These are phyloP conservation scores for Hypholoma sublateritium DNA, from an alignment of 768 basidiomycete genomes.

Conservation along the genomic window DNA sequence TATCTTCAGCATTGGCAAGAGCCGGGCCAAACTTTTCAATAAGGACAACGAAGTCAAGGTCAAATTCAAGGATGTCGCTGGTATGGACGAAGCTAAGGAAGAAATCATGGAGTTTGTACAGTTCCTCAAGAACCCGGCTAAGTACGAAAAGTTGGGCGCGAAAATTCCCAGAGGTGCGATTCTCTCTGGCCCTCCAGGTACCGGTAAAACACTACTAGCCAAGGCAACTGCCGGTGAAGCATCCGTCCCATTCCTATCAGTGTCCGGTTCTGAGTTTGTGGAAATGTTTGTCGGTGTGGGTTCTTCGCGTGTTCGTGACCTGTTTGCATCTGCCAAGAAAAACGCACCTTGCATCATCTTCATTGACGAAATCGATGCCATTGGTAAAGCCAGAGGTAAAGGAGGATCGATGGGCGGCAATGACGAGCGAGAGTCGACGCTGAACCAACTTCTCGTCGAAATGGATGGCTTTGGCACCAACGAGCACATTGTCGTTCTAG, in stretches of 20 bases:
- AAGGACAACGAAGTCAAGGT: conserved; percentile 93
- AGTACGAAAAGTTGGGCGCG: conserved; percentile 95
- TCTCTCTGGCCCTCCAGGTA: conserved; percentile 94
- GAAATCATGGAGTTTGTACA: conserved; percentile 99
- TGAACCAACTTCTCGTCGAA: conserved; percentile 97
- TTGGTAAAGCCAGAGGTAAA: conserved; percentile 89
- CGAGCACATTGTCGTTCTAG: conserved; percentile 94
- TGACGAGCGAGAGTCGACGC: conserved; percentile 95
- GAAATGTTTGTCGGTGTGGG: conserved; percentile 99
- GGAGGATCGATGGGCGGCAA: conserved; percentile 82
- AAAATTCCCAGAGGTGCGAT: conserved; percentile 97
- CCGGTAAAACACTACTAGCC: conserved; percentile 96
- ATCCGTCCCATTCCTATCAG: conserved; percentile 95
- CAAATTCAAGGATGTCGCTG: conserved; percentile 96
- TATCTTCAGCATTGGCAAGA: conserved; percentile 97
- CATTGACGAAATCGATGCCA: conserved; percentile 99
- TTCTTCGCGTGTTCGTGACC: conserved; percentile 93
- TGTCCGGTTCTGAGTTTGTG: conserved; percentile 98
- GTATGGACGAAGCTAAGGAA: conserved; percentile 99
- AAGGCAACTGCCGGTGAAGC: conserved; percentile 99
- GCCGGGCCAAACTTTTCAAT: conserved; percentile 92
- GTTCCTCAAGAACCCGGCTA: conserved; percentile 93
- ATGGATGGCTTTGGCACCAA: conserved; percentile 99
- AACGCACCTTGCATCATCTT: conserved; percentile 98
- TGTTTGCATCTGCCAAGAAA: conserved; percentile 97